Percentiles rank a stretch among this genome's conserved stretches.
Conservation (phyloP, 2,329 filamentous ascomycete genomes). For the Gnomoniopsis sp. region DNA sequence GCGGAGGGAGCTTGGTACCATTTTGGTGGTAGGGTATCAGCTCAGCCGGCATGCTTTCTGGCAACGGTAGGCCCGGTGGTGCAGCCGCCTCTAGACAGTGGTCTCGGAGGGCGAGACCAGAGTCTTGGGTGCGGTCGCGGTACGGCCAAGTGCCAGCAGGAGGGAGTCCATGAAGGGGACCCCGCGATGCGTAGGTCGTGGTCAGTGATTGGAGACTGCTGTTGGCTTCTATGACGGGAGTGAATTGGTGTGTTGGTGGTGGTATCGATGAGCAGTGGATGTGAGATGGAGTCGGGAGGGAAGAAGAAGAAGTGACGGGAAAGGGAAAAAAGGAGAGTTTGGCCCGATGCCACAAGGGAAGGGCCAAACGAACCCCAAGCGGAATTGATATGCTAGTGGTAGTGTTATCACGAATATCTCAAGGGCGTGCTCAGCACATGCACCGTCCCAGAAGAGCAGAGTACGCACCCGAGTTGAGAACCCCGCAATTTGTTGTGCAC, state of each 20-base stretch:
- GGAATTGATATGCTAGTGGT: constrained; percentile 6
- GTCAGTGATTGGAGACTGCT: constrained; percentile 6
- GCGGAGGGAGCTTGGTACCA: constrained; percentile 35
- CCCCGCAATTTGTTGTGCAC: too few species aligned
- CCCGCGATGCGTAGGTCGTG: constrained; percentile 19
- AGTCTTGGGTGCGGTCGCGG: constrained; percentile 61
- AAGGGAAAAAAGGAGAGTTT: not conserved
- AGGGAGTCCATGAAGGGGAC: constrained; percentile 36
- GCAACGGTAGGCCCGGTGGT: constrained; percentile 26
- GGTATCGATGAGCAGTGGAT: not conserved
- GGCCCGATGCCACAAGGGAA: constrained; percentile 8
- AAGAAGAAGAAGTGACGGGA: constrained; percentile 5
- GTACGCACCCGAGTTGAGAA: too few species aligned
- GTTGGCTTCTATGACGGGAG: constrained; percentile 1
- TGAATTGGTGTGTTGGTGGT: not conserved
- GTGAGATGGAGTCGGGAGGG: not conserved
- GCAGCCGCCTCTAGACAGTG: constrained; percentile 43
- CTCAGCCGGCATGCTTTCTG: constrained; percentile 37
- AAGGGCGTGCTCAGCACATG: too few species aligned
- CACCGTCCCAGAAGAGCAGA: not conserved
- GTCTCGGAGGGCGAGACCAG: constrained; percentile 46
- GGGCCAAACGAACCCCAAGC: not conserved
- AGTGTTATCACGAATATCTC: not conserved
- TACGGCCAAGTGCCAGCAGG: constrained; percentile 38
- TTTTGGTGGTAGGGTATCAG: constrained; percentile 40